Evolutionary conservation across 768 basidiomycete species (phyloP), one percentile per base, ranked within the genome.

Genomic region (Lactifluus pinguis): DNA sequence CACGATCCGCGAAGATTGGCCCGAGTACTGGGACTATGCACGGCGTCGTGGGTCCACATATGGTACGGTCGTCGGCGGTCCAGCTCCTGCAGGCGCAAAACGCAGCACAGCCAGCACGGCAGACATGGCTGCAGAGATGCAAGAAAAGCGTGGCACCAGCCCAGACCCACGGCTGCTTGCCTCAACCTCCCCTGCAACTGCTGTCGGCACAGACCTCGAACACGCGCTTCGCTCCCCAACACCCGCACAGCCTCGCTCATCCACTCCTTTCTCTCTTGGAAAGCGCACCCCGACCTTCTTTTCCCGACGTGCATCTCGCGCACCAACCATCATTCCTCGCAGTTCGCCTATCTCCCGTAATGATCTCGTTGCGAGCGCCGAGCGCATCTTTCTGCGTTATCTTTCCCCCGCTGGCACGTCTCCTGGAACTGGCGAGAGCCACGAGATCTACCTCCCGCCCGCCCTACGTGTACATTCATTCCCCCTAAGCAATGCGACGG

Each of bases 361-460:
- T 68, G 92, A 98, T 73, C 81, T 98, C 67, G 83, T 98, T 66
- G 88, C 87, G 8, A 92, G 90, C 34, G 97, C 95, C 10, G 97
- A 98, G 70, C 91, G 94, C 69, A 98, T 99, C 67, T 98, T 86
- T 77, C 87, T 87, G 70, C 87, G 94, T 55, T 98, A 98, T 75
- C 86, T 99, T 61, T 87, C 89, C 6, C 89, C 87, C 6, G 84
- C 83, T 38, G 82, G 79, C n/a, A 86, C 84, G 69, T 80, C 84
- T 17, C 81, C 87, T 7, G 84, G 89, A 64, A 84, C 87, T 15
- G 83, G 84, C 13, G 90, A 94, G 70, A 95, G 93, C 73, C 95
- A 98, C 72, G 95, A 98, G 77, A 95, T 99, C 53, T 98, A 98
- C 72, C 86, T 99, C 19, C 97, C 97, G 0, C 90, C 94, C 1